A percentile compares a stretch with the other conserved stretches of the same genome.
phyloP scores from a whole-genome alignment of 2,329 filamentous ascomycete genomes.

The Penicillium crustosum region DNA sequence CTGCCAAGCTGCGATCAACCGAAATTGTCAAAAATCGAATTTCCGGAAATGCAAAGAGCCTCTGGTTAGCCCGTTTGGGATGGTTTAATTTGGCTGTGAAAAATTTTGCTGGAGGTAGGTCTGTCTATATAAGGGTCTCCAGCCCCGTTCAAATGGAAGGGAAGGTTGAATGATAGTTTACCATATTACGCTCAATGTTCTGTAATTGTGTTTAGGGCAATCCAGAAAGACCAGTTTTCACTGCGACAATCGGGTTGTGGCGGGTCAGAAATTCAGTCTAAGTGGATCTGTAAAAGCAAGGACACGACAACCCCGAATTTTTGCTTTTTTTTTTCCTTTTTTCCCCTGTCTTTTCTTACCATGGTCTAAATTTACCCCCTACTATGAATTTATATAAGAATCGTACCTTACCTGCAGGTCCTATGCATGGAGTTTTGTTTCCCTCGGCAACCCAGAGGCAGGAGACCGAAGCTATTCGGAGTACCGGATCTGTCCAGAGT shows the following conservation, averaged over 20 bases:
- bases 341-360: background rate
- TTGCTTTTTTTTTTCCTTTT: conserved; percentile 6
- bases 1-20: conserved; percentile 27
- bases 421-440: conserved; percentile 1
- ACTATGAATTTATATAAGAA: background rate
- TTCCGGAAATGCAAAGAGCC: conserved; percentile 19
- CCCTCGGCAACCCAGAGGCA: conserved; percentile 3
- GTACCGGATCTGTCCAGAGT: conserved; percentile 9
- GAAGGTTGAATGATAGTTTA: background rate
- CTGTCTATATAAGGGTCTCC: conserved; percentile 6
- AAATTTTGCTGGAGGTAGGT: background rate
- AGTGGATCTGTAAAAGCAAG: conserved; percentile 25
- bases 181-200: conserved; percentile 2
- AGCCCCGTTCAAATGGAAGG: background rate
- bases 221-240: conserved; percentile 14
- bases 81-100: background rate
- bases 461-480: background rate
- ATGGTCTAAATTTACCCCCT: background rate
- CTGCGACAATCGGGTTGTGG: conserved; percentile 21
- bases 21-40: conserved; percentile 18
- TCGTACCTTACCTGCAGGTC: background rate
- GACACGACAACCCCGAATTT: conserved; percentile 12
- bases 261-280: conserved; percentile 23
- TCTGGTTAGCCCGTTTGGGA: conserved; percentile 11
- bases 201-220: conserved; percentile 17